Evolutionary conservation across 2,329 filamentous ascomycete genomes (phyloP).

Genomic region (Dryadomyces sulphureus): DNA sequence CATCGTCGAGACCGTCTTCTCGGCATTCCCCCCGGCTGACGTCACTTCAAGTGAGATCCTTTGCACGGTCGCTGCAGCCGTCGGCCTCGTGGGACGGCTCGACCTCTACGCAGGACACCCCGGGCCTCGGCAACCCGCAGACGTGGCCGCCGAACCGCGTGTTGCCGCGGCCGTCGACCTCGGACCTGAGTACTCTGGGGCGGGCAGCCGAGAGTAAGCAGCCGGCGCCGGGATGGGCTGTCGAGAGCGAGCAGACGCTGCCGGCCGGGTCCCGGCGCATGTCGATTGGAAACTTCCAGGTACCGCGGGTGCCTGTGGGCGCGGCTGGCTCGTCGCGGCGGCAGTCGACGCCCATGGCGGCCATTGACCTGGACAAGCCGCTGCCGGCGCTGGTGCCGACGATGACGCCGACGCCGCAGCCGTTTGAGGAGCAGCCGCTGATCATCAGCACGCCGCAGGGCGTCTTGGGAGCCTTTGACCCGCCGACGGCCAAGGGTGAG

Average conservation of each 20-base stretch:
- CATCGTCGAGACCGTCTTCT: too few species aligned
- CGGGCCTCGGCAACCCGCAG: slow-evolving; percentile 5
- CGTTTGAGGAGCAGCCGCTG: slow-evolving; percentile 32
- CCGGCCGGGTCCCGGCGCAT: slow-evolving; percentile 21
- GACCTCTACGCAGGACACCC: too few species aligned
- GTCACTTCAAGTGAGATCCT: too few species aligned
- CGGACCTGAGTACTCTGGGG: not conserved
- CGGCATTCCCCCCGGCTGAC: too few species aligned
- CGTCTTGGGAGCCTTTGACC: slow-evolving; percentile 37
- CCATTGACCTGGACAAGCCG: not conserved
- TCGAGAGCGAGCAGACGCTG: slow-evolving; percentile 25
- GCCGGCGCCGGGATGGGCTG: slow-evolving; percentile 14
- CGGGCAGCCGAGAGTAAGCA: slow-evolving; percentile 22
- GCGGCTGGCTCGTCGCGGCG: not conserved
- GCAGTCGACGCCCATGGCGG: slow-evolving; percentile 13
- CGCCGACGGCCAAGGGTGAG: slow-evolving; percentile 18
- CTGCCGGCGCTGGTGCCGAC: slow-evolving; percentile 3
- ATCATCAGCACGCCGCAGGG: slow-evolving; percentile 47
- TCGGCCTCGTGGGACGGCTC: not conserved
- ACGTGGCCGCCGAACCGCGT: too few species aligned
- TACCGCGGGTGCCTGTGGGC: slow-evolving; percentile 20
- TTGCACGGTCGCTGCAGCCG: not conserved
- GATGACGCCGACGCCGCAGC: not conserved
- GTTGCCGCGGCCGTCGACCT: slow-evolving; percentile 6
- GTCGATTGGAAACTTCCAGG: slow-evolving; percentile 25